A percentile compares a stretch with the other conserved stretches of the same genome.
Evolutionary conservation across 306 rosid species (phyloP).

Genomic region (Cucurbita pepo): DNA sequence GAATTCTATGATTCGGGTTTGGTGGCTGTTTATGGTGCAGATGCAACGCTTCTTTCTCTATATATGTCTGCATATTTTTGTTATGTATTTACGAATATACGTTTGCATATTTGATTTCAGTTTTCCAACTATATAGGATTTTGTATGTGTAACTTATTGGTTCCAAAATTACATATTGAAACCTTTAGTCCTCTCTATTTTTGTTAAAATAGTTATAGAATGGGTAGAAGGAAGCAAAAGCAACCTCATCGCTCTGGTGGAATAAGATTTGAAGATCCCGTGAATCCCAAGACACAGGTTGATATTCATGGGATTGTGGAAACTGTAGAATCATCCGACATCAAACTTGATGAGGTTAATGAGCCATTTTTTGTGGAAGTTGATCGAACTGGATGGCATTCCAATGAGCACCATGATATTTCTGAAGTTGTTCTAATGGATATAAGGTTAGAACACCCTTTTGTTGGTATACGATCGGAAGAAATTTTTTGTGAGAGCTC

Average conservation of each 20-base stretch:
- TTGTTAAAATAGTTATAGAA: background rate
- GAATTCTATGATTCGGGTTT: background rate
- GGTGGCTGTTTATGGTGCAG: background rate
- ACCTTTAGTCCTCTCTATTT: background rate
- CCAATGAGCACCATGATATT: slow-evolving; percentile 55
- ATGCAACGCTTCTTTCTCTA: background rate
- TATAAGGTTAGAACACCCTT: slow-evolving; percentile 38
- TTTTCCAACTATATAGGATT: background rate
- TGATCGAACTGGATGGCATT: slow-evolving; percentile 41
- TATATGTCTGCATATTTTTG: background rate
- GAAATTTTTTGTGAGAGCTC: slow-evolving; percentile 27
- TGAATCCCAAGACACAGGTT: slow-evolving; percentile 23
- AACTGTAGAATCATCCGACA: slow-evolving; percentile 20
- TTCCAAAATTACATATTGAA: background rate
- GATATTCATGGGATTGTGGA: slow-evolving; percentile 18
- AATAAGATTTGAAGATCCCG: slow-evolving; percentile 20
- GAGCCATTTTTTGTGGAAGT: slow-evolving; percentile 57
- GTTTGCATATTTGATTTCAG: background rate
- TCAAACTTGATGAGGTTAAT: slow-evolving; percentile 17
- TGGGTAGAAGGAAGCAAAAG: slow-evolving; percentile 75
- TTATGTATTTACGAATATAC: background rate
- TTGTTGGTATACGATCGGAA: slow-evolving; percentile 26
- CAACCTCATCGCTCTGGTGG: slow-evolving; percentile 59
- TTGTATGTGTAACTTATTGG: background rate
- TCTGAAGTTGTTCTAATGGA: slow-evolving; percentile 59